Percentiles rank a stretch among this genome's conserved stretches.
Conservation (phyloP, 805 yeast genomes). For the Hanseniaspora guilliermondii region DNA sequence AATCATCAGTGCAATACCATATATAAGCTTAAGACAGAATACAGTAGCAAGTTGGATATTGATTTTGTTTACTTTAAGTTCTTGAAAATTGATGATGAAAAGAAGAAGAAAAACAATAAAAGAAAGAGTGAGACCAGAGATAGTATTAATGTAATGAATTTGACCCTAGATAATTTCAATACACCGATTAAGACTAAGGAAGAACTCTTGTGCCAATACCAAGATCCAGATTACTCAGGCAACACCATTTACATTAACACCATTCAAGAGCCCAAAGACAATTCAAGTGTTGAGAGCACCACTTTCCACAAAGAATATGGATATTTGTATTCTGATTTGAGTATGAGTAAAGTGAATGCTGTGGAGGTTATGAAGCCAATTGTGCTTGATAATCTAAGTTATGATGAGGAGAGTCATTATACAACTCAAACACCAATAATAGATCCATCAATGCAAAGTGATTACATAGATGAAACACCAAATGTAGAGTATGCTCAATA, state of each 20-base stretch:
- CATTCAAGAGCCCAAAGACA: background rate
- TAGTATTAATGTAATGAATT: background rate
- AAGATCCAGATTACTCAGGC: background rate
- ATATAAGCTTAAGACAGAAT: background rate
- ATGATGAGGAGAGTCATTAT: background rate
- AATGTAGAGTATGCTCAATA: background rate
- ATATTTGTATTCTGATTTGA: background rate
- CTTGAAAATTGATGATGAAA: background rate
- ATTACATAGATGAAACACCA: background rate
- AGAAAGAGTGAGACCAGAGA: background rate
- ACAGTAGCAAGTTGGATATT: background rate
- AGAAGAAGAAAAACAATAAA: background rate
- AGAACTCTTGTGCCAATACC: background rate
- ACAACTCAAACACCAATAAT: background rate
- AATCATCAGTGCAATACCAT: background rate
- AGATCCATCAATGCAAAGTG: background rate
- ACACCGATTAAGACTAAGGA: background rate
- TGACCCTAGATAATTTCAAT: background rate
- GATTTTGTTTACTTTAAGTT: slow-evolving; percentile 2
- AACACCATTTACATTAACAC: background rate
- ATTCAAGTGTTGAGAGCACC: background rate
- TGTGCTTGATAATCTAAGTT: background rate
- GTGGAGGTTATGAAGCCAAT: background rate
- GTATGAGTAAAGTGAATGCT: background rate
- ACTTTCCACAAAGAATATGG: background rate